Conservation (phyloP, 2,329 filamentous ascomycete species). For the Fusarium udum region DNA sequence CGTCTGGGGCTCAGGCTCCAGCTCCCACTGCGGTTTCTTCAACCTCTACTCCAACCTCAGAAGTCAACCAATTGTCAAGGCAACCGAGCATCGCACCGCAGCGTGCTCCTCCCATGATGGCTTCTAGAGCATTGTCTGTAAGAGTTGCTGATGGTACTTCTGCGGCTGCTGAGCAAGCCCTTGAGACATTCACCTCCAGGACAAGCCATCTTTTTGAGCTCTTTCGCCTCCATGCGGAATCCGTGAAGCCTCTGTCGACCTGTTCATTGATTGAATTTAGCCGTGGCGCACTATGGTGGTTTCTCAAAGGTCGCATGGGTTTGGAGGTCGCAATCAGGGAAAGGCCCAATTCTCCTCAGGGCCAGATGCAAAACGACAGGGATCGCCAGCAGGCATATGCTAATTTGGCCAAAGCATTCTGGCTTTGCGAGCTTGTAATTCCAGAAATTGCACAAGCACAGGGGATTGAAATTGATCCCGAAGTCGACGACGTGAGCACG, state of each 20-base stretch:
- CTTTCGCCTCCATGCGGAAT: conserved; percentile 81
- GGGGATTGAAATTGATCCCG: conserved; percentile 53
- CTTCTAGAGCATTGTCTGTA: conserved; percentile 48
- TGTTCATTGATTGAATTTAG: conserved; percentile 74
- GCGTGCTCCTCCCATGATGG: conserved; percentile 42
- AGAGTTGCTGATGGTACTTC: conserved; percentile 53
- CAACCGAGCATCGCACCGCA: conserved; percentile 40
- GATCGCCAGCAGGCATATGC: conserved; percentile 80
- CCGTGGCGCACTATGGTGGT: conserved; percentile 87
- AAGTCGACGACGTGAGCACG: conserved; percentile 64
- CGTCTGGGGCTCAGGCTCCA: not conserved
- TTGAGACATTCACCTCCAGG: conserved; percentile 74
- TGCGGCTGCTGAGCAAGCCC: conserved; percentile 69
- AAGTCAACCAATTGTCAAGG: conserved; percentile 36
- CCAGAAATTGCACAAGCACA: conserved; percentile 59
- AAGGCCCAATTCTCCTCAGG: conserved; percentile 61
- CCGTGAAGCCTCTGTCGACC: conserved; percentile 70
- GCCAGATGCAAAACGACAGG: conserved; percentile 63
- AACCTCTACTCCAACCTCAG: conserved; percentile 16
- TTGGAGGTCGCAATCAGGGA: conserved; percentile 78
- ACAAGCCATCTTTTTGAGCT: conserved; percentile 79
- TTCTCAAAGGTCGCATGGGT: conserved; percentile 79
- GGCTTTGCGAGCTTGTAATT: conserved; percentile 72
- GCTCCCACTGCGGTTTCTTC: not conserved
- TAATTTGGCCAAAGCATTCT: conserved; percentile 85